Evolutionary conservation across 1,284 basidiomycete genomes (phyloP).

Genomic region (Fomitopsis betulina): DNA sequence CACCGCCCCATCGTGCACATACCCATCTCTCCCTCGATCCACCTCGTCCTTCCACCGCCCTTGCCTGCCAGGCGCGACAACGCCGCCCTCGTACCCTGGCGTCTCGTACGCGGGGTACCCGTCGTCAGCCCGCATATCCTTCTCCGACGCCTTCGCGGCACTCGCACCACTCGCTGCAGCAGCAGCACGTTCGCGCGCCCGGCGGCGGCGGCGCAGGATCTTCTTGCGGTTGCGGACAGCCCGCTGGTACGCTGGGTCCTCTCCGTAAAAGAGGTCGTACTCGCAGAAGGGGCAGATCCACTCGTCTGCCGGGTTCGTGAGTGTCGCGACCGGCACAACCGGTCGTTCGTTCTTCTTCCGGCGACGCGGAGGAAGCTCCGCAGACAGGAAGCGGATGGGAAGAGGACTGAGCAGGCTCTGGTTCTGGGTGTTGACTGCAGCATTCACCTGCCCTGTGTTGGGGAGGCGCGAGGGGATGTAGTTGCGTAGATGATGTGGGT

Average conservation of each 20-base stretch:
- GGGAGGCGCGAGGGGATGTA: constrained; percentile 79
- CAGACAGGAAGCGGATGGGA: constrained; percentile 62
- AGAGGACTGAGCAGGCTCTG: constrained; percentile 52
- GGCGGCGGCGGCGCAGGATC: constrained; percentile 67
- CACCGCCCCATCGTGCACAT: background rate
- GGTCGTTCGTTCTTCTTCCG: constrained; percentile 26
- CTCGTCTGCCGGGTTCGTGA: constrained; percentile 69
- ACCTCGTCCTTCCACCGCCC: constrained; percentile 20
- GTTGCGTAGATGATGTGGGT: constrained; percentile 87
- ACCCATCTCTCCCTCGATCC: constrained; percentile 3
- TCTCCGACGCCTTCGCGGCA: constrained; percentile 28
- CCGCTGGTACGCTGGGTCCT: constrained; percentile 55
- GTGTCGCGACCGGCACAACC: constrained; percentile 29
- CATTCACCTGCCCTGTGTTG: constrained; percentile 41
- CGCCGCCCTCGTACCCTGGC: constrained; percentile 10
- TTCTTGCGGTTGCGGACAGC: constrained; percentile 75
- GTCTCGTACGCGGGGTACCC: constrained; percentile 31
- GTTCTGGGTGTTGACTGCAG: constrained; percentile 34
- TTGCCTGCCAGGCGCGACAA: constrained; percentile 20
- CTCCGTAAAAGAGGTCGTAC: constrained; percentile 81
- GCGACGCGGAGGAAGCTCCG: constrained; percentile 56
- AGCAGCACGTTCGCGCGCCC: constrained; percentile 76
- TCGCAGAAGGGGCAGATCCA: constrained; percentile 91
- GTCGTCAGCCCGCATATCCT: constrained; percentile 32
- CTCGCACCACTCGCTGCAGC: constrained; percentile 32